Percentiles rank a stretch among this genome's conserved stretches.
Evolutionary conservation across 2,329 filamentous ascomycete species (phyloP).

Genomic region (Nothophoma quercina): DNA sequence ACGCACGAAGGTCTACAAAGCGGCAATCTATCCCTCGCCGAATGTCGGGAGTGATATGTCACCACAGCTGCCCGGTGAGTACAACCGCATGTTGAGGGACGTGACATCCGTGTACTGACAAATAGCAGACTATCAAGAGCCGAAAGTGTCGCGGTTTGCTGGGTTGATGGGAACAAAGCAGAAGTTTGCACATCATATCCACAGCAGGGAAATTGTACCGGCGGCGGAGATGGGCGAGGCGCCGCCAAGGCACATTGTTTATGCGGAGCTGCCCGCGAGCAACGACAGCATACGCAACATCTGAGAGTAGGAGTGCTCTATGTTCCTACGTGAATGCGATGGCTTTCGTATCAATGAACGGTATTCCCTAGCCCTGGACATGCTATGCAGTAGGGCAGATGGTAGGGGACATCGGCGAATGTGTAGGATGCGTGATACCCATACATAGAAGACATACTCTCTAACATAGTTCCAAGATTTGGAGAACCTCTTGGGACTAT

Average conservation of each 20-base stretch:
- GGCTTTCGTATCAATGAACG: no score
- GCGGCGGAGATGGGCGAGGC: conserved; percentile 25
- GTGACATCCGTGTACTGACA: not conserved
- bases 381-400: no score
- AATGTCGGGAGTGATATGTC: conserved; percentile 37
- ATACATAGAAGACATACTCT: no score
- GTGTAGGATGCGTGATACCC: no score
- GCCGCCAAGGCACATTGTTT: conserved; percentile 18
- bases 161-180: conserved; percentile 10
- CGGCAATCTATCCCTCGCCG: conserved; percentile 33
- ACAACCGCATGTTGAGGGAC: not conserved
- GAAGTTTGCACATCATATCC: conserved; percentile 25
- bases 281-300: conserved; percentile 17
- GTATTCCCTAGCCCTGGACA: no score
- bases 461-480: no score
- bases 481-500: no score
- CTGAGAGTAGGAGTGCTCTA: no score
- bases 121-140: not conserved
- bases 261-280: conserved; percentile 6
- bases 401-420: no score
- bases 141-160: not conserved
- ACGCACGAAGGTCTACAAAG: conserved; percentile 28
- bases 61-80: conserved; percentile 29
- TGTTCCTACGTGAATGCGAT: no score
- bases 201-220: conserved; percentile 21